Evolutionary conservation across 108 stramenopile genomes (phyloP), one percentile per base, ranked within the genome.

Genomic region (Fragilaria crotonensis): DNA sequence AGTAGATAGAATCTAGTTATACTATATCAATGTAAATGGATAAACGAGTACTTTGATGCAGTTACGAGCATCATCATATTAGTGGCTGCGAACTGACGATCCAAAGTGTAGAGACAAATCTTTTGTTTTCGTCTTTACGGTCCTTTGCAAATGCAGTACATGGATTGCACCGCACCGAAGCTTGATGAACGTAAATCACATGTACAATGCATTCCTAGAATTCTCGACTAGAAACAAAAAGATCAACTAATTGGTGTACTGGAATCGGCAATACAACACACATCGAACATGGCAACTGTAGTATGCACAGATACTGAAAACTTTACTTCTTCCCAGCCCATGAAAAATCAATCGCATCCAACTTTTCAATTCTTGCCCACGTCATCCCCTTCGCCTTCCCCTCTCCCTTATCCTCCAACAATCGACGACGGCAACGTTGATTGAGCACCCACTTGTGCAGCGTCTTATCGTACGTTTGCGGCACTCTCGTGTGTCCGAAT

Each of bases 321-420:
- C 25, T 73, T 83, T 45, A 89, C n/a, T n/a, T n/a, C n/a, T 54
- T 22, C 30, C 23, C 25, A 25, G 30, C 25, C 52, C 52, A 54
- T 32, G 21, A 20, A 32, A 54, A 54, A 20, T 25, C 52, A 32
- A 54, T 25, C n/a, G 52, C 52, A 29, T 54, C 52, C n/a, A 54
- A 25, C 5, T 54, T 54, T 5, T 54, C 52, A 4, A 54, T 25
- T 3, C 52, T 2, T 3, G 5, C 52, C 2, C 30, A 19, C n/a
- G 28, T 54, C 52, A 54, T 54, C 3, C 52, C 52, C 52, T 32
- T 54, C 21, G 52, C 52, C 25, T 31, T 32, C n/a, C n/a, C n/a
- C 5, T 32, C 25, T 20, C 52, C 52, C n/a, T 20, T 25, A 54
- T 54, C 52, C n/a, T n/a, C n/a, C 20, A 54, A 32, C 4, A 54